phyloP scores from a whole-genome alignment of 192 early-diverging fungal species.

The Podochytrium sp. region DNA sequence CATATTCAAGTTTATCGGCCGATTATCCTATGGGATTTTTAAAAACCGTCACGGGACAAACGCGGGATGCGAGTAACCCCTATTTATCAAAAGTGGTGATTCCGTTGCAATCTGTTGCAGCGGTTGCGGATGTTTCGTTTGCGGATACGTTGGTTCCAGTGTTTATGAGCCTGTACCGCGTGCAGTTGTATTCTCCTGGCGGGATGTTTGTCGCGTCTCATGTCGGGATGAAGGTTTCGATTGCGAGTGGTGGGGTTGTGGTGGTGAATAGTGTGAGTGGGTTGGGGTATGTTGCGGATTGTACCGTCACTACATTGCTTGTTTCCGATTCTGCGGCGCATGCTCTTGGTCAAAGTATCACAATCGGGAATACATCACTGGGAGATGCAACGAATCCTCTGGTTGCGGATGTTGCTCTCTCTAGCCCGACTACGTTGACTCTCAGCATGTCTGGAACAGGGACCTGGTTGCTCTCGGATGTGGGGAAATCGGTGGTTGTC shows the following conservation, averaged over 20 bases:
- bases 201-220: slow-evolving; percentile 6
- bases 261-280: slow-evolving; percentile 21
- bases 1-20: neutral
- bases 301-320: neutral
- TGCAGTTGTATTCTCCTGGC: slow-evolving; percentile 19
- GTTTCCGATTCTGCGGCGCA: neutral
- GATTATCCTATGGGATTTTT: slow-evolving; percentile 30
- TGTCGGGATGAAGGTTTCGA: slow-evolving; percentile 9
- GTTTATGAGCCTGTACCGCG: slow-evolving; percentile 12
- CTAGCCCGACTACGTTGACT: neutral
- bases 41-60: slow-evolving; percentile 8
- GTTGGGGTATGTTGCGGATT: slow-evolving; percentile 16
- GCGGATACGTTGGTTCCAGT: slow-evolving; percentile 21
- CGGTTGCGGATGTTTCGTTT: slow-evolving; percentile 13
- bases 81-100: neutral
- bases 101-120: neutral
- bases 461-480: slow-evolving; percentile 7
- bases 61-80: neutral
- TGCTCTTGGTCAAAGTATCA: neutral
- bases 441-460: neutral
- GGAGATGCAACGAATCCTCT: neutral
- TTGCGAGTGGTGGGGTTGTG: neutral
- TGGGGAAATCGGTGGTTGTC: slow-evolving; percentile 26
- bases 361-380: neutral
- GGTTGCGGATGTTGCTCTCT: slow-evolving; percentile 3